These are phyloP conservation scores for Pittosporum tobira DNA, from an alignment of 129 eudicot genomes.

Conservation along the genomic window DNA sequence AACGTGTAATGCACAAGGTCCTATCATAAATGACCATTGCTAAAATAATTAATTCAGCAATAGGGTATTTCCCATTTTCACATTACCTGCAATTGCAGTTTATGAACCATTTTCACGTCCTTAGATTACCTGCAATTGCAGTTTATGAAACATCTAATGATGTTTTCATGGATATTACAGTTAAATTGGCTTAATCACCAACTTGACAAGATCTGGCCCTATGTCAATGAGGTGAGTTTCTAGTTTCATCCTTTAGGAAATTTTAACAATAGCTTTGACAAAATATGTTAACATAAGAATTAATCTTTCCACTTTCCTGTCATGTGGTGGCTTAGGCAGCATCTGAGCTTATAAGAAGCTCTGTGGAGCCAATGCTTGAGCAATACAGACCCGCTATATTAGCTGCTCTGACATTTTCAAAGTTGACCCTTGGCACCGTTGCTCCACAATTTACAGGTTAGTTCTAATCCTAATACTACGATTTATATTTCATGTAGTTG, in stretches of 20 bases:
- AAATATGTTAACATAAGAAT: neutral
- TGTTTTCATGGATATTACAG: conserved; percentile 26
- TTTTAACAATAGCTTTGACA: neutral
- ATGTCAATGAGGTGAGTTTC: conserved; percentile 58
- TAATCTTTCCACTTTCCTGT: conserved; percentile 5
- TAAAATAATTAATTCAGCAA: too few species aligned
- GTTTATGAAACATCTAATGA: neutral
- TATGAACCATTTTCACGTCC: too few species aligned
- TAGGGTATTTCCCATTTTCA: too few species aligned
- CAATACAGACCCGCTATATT: conserved; percentile 65
- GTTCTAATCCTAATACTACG: neutral
- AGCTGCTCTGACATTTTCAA: conserved; percentile 65
- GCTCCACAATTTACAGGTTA: conserved; percentile 93
- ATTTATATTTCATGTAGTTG: too few species aligned
- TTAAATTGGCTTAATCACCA: conserved; percentile 74
- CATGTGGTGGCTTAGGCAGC: conserved; percentile 71
- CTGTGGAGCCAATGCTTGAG: conserved; percentile 91
- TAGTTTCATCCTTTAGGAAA: neutral
- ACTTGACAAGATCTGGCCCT: conserved; percentile 85
- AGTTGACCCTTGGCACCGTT: conserved; percentile 86
- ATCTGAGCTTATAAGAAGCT: conserved; percentile 69
- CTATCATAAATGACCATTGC: too few species aligned
- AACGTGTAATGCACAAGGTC: too few species aligned
- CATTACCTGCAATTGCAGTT: too few species aligned
- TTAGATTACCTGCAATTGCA: too few species aligned